phyloP scores from a whole-genome alignment of 805 yeast species.

The Saccharomycopsis sp. region DNA sequence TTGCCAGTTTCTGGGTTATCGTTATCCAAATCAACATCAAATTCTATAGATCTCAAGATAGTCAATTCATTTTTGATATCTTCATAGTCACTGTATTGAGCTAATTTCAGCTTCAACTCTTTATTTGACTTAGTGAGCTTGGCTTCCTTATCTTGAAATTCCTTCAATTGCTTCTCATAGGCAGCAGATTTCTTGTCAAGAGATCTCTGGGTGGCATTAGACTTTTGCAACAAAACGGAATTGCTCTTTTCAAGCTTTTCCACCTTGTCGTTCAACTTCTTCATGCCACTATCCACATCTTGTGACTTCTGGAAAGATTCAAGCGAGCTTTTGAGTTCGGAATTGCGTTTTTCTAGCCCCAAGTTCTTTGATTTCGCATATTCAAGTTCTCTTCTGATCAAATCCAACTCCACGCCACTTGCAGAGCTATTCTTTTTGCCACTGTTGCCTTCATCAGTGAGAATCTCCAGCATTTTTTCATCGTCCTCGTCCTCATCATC shows the following conservation, averaged over 20 bases:
- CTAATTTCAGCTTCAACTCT: conserved; percentile 42
- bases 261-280: conserved; percentile 25
- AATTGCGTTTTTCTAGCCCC: conserved; percentile 73
- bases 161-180: conserved; percentile 31
- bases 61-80: conserved; percentile 72
- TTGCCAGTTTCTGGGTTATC: conserved; percentile 24
- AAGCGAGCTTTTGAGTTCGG: conserved; percentile 61
- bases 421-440: conserved; percentile 30
- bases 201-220: conserved; percentile 27
- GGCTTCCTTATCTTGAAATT: conserved; percentile 38
- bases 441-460: conserved; percentile 1
- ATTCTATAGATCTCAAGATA: conserved; percentile 67
- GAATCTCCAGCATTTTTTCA: conserved; percentile 18
- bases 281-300: conserved; percentile 12
- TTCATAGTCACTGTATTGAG: conserved; percentile 62
- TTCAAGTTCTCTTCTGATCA: conserved; percentile 71
- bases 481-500: conserved; percentile 21
- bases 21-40: conserved; percentile 45
- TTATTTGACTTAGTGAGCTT: conserved; percentile 46
- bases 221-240: conserved; percentile 24
- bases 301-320: conserved; percentile 21
- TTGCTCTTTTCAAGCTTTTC: conserved; percentile 25
- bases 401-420: conserved; percentile 45
- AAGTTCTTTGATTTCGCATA: conserved; percentile 56
- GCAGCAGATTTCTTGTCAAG: conserved; percentile 22